A percentile compares a stretch with the other conserved stretches of the same genome.
phyloP scores from a whole-genome alignment of 345 rosid genomes.

The Arabis hirsuta region DNA sequence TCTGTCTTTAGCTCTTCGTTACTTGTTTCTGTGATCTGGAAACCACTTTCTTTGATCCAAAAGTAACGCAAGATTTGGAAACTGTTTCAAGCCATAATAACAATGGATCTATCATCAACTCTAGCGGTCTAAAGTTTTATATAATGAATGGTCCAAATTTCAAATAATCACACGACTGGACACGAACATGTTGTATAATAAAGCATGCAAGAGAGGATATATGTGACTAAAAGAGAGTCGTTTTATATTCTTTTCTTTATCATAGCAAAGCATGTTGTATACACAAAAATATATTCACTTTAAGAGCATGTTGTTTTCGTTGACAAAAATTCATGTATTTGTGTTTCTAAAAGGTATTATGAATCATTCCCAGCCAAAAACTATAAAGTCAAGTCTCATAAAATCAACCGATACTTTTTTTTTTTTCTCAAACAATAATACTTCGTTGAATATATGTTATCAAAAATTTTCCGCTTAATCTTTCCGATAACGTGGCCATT shows the following conservation, averaged over 20 bases:
- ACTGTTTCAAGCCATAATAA: not conserved
- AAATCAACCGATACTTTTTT: not conserved
- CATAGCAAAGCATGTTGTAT: no score
- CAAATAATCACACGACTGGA: no score
- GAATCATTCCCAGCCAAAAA: slow-evolving; percentile 16
- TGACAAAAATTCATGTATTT: not conserved
- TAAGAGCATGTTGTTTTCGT: not conserved
- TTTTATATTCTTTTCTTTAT: no score
- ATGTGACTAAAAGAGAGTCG: no score
- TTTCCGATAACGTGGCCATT: slow-evolving; percentile 11
- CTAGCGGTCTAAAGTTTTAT: no score
- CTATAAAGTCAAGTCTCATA: slow-evolving; percentile 1
- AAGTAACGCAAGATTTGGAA: not conserved
- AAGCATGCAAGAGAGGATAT: no score
- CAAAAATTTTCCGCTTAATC: not conserved
- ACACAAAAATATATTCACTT: no score
- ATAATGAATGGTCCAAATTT: no score
- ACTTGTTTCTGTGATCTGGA: not conserved
- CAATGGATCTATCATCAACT: no score
- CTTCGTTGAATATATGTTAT: not conserved
- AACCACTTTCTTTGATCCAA: not conserved
- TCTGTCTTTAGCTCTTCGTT: not conserved
- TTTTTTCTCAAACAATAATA: not conserved
- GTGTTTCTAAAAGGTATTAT: not conserved
- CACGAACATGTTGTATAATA: no score